Conservation (phyloP, 2,329 filamentous ascomycete genomes). For the Claviceps citrina region DNA sequence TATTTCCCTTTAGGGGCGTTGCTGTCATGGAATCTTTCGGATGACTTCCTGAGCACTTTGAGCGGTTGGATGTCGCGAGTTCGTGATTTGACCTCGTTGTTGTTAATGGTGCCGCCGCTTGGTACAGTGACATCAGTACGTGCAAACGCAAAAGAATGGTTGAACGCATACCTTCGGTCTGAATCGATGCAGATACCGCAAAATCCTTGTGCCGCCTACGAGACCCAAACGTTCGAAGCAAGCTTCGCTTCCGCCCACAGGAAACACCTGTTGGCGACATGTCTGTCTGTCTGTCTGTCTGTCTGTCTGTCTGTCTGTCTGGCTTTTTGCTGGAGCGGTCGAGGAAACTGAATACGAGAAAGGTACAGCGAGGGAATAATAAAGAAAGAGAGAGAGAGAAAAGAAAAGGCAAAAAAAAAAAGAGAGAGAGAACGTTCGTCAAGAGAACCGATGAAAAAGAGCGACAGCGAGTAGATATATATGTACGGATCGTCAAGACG, state of each 20-base stretch:
- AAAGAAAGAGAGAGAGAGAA: not conserved
- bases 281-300: not conserved
- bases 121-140: not conserved
- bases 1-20: not conserved
- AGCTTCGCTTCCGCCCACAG: constrained; percentile 18
- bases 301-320: no score
- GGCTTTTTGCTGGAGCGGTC: constrained; percentile 2
- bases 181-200: constrained; percentile 6
- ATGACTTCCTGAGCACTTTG: not conserved
- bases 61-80: not conserved
- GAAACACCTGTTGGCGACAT: constrained; percentile 15
- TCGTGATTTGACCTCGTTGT: not conserved
- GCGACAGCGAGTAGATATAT: constrained; percentile 2
- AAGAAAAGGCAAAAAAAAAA: not conserved
- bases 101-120: not conserved
- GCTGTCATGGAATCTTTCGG: not conserved
- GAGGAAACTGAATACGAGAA: constrained; percentile 2
- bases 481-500: not conserved
- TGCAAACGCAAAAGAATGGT: not conserved
- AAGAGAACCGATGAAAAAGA: constrained; percentile 1
- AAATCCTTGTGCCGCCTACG: constrained; percentile 12
- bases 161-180: constrained; percentile 9
- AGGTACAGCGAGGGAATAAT: not conserved
- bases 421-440: no score
- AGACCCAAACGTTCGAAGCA: constrained; percentile 15